Base-by-base conservation (phyloP, 2,329 filamentous ascomycete genomes). In the Ceratocystis ficicola region DNA sequence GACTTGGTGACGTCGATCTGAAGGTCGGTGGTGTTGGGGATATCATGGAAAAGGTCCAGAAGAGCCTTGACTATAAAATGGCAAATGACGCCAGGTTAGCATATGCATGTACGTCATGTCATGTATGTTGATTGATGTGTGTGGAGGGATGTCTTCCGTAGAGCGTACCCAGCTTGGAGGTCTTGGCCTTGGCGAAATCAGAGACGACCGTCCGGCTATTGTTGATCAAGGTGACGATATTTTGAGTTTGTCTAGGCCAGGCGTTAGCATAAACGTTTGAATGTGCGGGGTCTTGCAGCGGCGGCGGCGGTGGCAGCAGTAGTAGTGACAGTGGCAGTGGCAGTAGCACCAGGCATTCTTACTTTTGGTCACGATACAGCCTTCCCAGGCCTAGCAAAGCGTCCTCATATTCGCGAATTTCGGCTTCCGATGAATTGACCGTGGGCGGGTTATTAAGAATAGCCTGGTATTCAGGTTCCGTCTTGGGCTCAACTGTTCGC, bases 181-280 rank as follows among this genome's bases (percentile, higher is more conserved):
- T 97, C 84, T 99, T 99, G 69, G 95, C 94, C 81, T 97, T 96
- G 70, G 94, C 94, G 76, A 99, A 97, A 69, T 90, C 94, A 67
- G 93, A 96, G 70, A 99, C 86, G 57, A 94, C 89, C 70, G 89
- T 88, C 73, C 93, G 86, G 76, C 91, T 96, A 75, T 90, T 89
- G 73, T 88, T 92, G 72, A 99, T 87, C 70, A 99, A 83, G 72
- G 91, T 86, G 69, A 95, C 90, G 68, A 99, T 85, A 73, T 95
- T 89, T 73, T 94, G 81, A 71, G 87, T 81, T 75, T 89, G 89
- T 77, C 87, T 91, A 69, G 72, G 28, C 25, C 62, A 30, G 15
- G 15, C 20, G 63, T 60, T 41, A 65, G 44, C 36, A n/a, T n/a
- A 64, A 55, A 25, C 55, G 20, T 48, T 12, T 3, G 10, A 5